Percentiles rank a stretch among this genome's conserved stretches.
Evolutionary conservation across 768 basidiomycete genomes (phyloP).

Genomic region (Suillus paluster): DNA sequence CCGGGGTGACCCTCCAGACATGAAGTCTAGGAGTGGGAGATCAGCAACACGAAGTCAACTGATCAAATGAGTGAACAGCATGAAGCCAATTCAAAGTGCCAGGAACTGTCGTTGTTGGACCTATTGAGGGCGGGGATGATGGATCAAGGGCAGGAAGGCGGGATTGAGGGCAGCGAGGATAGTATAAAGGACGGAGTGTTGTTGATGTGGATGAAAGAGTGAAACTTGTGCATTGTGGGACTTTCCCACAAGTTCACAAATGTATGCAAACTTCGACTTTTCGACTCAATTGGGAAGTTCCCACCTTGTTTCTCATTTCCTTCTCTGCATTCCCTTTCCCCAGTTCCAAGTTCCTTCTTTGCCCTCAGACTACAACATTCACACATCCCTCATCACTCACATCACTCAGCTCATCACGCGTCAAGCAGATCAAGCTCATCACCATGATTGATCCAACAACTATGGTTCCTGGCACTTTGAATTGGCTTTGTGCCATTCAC

Average conservation of each 20-base stretch:
- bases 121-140: not conserved
- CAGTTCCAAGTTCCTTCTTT: not conserved
- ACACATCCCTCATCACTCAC: not conserved
- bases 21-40: not conserved
- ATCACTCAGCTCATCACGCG: not conserved
- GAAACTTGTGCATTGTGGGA: not conserved
- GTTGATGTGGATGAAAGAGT: not conserved
- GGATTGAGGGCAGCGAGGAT: not conserved
- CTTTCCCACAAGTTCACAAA: not conserved
- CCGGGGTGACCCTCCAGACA: not conserved
- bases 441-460: not conserved
- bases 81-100: not conserved
- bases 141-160: too few species aligned
- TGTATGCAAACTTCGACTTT: not conserved
- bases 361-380: not conserved
- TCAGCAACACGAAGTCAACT: constrained; percentile 2
- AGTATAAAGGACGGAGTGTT: not conserved
- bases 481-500: not conserved
- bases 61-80: not conserved
- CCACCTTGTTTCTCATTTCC: not conserved
- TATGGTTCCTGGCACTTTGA: not conserved
- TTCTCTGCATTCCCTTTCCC: not conserved
- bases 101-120: not conserved
- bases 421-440: not conserved
- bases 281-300: not conserved